Conservation (phyloP, 495 filamentous ascomycete genomes). For the Aspergillus taichungensis region DNA sequence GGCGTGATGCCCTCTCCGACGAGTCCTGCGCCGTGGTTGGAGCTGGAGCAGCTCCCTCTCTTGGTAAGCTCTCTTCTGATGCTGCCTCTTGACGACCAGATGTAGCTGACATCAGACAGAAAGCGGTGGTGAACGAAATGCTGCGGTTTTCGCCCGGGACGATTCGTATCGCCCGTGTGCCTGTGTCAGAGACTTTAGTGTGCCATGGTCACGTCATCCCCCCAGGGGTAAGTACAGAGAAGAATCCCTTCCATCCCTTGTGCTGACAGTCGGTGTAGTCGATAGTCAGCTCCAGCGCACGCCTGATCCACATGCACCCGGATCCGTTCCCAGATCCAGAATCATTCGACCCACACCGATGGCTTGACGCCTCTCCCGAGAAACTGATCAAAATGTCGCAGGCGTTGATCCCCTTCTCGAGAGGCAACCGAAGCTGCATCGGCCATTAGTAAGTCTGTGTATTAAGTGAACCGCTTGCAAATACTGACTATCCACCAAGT, state of each 20-base stretch:
- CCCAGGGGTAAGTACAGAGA: slow-evolving; percentile 19
- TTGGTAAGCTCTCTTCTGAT: slow-evolving; percentile 15
- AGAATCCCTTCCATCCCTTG: slow-evolving; percentile 1
- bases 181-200: slow-evolving; percentile 27
- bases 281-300: slow-evolving; percentile 38
- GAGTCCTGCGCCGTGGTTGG: slow-evolving; percentile 20
- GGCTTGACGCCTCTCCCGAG: slow-evolving; percentile 23
- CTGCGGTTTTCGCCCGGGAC: slow-evolving; percentile 37
- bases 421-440: slow-evolving; percentile 36
- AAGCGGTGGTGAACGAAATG: slow-evolving; percentile 37
- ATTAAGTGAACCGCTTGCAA: no score
- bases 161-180: slow-evolving; percentile 31
- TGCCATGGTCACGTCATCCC: slow-evolving; percentile 33
- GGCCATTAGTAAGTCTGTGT: slow-evolving; percentile 10
- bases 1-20: slow-evolving; percentile 19
- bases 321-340: slow-evolving; percentile 38
- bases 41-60: slow-evolving; percentile 45
- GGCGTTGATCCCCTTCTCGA: slow-evolving; percentile 35
- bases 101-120: slow-evolving; percentile 11
- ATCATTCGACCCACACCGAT: slow-evolving; percentile 42
- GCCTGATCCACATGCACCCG: slow-evolving; percentile 39
- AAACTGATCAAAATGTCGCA: slow-evolving; percentile 16
- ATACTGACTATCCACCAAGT: not conserved
- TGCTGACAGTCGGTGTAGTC: slow-evolving; percentile 10
- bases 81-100: not conserved